Conservation (phyloP, 2,329 filamentous ascomycete genomes). For the Fonsecaea monophora region DNA sequence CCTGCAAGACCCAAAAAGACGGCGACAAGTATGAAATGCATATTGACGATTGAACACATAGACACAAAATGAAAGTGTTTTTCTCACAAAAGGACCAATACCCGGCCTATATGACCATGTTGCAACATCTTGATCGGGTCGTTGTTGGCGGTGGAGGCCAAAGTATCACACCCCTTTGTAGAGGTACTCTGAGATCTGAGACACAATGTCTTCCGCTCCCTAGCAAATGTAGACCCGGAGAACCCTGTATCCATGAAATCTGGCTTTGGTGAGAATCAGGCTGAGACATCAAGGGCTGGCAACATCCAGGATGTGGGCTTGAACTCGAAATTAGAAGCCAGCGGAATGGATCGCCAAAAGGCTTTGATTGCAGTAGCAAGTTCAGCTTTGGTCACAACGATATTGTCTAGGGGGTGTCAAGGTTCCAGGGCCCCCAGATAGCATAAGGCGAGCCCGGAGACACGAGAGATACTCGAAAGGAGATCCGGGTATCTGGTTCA, state of each 20-base stretch:
- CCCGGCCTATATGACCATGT: slow-evolving; percentile 20
- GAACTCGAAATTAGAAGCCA: neutral
- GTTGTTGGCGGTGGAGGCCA: slow-evolving; percentile 8
- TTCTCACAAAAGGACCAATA: slow-evolving; percentile 1
- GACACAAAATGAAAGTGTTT: neutral
- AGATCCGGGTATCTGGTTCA: slow-evolving; percentile 13
- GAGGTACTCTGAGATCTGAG: slow-evolving; percentile 5
- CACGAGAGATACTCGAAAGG: neutral
- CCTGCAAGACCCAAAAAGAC: slow-evolving; percentile 24
- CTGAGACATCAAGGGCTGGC: slow-evolving; percentile 25
- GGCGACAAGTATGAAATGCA: slow-evolving; percentile 22
- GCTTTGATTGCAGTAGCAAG: neutral
- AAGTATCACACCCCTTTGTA: slow-evolving; percentile 4
- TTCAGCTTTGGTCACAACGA: slow-evolving; percentile 6
- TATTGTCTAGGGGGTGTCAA: slow-evolving; percentile 15
- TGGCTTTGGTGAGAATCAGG: neutral
- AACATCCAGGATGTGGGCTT: neutral
- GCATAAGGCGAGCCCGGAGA: neutral
- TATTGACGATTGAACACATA: slow-evolving; percentile 18
- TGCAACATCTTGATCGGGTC: neutral
- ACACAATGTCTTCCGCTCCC: slow-evolving; percentile 12
- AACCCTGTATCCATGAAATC: slow-evolving; percentile 12
- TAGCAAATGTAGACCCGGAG: neutral
- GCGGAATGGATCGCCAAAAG: slow-evolving; percentile 16
- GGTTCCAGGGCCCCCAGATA: neutral